These are phyloP conservation scores for Nemania diffusa DNA, from an alignment of 2,329 filamentous ascomycete genomes.

Conservation along the genomic window DNA sequence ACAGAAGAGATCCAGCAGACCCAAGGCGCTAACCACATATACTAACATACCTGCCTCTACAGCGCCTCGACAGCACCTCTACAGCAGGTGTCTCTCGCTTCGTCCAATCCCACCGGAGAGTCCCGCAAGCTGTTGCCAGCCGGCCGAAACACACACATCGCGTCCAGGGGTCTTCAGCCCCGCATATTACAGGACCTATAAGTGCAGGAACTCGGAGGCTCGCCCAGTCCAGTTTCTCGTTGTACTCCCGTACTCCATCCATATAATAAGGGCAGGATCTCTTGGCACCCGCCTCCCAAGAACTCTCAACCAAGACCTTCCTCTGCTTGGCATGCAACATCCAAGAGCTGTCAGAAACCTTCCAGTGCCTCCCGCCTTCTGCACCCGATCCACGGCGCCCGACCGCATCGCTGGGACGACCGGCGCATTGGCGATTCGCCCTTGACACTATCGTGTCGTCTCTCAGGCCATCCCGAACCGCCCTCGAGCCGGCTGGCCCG, in stretches of 20 bases:
- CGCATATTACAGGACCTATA: conserved; percentile 15
- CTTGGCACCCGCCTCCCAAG: conserved; percentile 45
- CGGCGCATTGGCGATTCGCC: neutral
- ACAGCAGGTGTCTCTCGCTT: too few relatives aligned
- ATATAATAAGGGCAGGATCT: conserved; percentile 41
- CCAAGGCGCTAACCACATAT: neutral
- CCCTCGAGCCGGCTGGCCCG: conserved; percentile 31
- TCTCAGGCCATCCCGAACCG: neutral
- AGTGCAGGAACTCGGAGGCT: conserved; percentile 16
- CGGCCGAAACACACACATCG: conserved; percentile 13
- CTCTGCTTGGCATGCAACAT: conserved; percentile 49
- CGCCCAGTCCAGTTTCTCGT: conserved; percentile 18
- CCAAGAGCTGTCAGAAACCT: conserved; percentile 44
- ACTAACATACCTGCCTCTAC: neutral
- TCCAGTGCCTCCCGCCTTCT: conserved; percentile 29
- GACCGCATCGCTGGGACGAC: conserved; percentile 32
- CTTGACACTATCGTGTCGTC: neutral
- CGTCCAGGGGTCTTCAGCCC: conserved; percentile 26
- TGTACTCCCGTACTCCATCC: conserved; percentile 3
- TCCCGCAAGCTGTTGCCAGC: conserved; percentile 17
- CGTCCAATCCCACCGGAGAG: neutral
- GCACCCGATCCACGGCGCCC: conserved; percentile 32
- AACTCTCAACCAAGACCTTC: conserved; percentile 45
- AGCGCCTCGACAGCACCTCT: too few relatives aligned
- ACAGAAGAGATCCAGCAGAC: neutral